Evolutionary conservation across 202 grass and related monocot species (phyloP).

Genomic region (Miscanthus sacchariflorus): DNA sequence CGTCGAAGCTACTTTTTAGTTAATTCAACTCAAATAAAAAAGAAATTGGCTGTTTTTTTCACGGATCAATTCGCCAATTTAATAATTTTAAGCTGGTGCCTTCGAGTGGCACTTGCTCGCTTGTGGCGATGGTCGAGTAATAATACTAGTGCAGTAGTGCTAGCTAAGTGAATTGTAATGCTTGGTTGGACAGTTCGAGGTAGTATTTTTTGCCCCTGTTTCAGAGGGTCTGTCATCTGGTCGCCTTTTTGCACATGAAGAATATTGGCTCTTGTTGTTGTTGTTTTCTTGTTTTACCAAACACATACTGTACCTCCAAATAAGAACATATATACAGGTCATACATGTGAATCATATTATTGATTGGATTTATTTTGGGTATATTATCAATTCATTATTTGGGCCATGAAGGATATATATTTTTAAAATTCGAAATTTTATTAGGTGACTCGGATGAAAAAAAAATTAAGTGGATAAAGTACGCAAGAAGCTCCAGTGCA

Average conservation of each 20-base stretch:
- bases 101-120: neutral
- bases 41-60: neutral
- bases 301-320: neutral
- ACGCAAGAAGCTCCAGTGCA: too few species aligned
- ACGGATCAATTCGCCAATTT: neutral
- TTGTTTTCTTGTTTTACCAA: neutral
- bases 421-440: too few species aligned
- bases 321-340: neutral
- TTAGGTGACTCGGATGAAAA: too few species aligned
- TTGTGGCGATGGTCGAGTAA: conserved; percentile 17
- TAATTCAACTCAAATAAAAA: neutral
- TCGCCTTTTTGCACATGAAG: neutral
- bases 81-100: conserved; percentile 10
- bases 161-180: conserved; percentile 36
- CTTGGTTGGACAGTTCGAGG: conserved; percentile 32
- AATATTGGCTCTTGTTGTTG: neutral
- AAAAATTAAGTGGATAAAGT: too few species aligned
- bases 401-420: too few species aligned
- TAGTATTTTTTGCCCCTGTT: conserved; percentile 6
- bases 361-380: neutral
- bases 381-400: too few species aligned
- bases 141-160: neutral
- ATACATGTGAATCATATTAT: neutral
- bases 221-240: neutral
- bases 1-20: conserved; percentile 64